phyloP scores from a whole-genome alignment of 805 yeast species.

The Candida maesae region DNA sequence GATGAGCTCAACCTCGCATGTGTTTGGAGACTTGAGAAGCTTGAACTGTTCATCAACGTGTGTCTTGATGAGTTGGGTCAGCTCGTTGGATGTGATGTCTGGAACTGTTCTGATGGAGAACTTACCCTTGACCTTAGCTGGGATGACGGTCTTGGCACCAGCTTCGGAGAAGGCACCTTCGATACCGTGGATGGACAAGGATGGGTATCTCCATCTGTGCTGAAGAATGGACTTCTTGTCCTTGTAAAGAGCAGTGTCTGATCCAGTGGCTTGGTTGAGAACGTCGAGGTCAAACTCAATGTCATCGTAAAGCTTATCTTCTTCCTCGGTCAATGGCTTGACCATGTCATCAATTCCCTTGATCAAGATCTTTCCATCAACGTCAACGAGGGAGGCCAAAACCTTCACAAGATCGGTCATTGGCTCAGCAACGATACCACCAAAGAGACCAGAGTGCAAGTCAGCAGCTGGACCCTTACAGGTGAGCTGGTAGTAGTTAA shows the following conservation, averaged over 20 bases:
- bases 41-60: conserved; percentile 66
- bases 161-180: conserved; percentile 95
- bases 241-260: conserved; percentile 74
- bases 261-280: conserved; percentile 84
- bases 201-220: conserved; percentile 99
- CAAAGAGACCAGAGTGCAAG: conserved; percentile 95
- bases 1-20: conserved; percentile 63
- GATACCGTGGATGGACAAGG: conserved; percentile 91
- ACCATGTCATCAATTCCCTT: conserved; percentile 94
- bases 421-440: conserved; percentile 97
- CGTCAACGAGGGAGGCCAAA: conserved; percentile 71
- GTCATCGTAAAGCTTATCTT: conserved; percentile 71
- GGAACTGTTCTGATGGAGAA: conserved; percentile 98
- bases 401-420: conserved; percentile 87
- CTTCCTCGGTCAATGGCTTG: conserved; percentile 84
- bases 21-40: conserved; percentile 73
- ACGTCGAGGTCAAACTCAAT: conserved; percentile 85
- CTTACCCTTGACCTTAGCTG: conserved; percentile 90
- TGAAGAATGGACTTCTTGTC: conserved; percentile 82
- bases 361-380: conserved; percentile 76
- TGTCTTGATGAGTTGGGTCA: conserved; percentile 72
- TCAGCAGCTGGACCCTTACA: conserved; percentile 95
- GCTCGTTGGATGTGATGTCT: conserved; percentile 73
- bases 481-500: conserved; percentile 82
- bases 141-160: conserved; percentile 98